Conservation (phyloP, 257 asterid genomes). For the Eucommia ulmoides region DNA sequence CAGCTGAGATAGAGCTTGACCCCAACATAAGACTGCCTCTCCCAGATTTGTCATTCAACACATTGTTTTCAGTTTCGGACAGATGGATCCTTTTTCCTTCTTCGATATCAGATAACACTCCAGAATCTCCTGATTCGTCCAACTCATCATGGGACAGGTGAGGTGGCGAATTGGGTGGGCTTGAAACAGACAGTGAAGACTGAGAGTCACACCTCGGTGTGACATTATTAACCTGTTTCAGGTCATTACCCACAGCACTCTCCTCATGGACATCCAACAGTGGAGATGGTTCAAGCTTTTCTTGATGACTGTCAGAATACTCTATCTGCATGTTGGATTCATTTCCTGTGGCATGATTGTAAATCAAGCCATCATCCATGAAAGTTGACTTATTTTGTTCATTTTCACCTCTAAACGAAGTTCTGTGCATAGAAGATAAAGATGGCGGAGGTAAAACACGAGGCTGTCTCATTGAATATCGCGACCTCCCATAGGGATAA, state of each 20-base stretch:
- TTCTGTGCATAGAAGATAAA: constrained; percentile 47
- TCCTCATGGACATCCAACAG: constrained; percentile 32
- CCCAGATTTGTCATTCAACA: constrained; percentile 33
- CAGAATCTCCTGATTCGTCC: constrained; percentile 78
- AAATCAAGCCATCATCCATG: constrained; percentile 27
- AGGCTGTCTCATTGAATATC: constrained; percentile 86
- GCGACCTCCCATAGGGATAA: constrained; percentile 65
- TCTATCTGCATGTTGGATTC: constrained; percentile 32
- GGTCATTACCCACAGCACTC: constrained; percentile 29
- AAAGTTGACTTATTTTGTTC: constrained; percentile 37
- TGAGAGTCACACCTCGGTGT: constrained; percentile 75
- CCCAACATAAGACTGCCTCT: constrained; percentile 18
- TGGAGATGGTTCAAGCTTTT: constrained; percentile 33
- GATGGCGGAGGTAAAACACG: constrained; percentile 92
- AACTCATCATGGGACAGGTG: constrained; percentile 91
- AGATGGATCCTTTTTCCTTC: constrained; percentile 30
- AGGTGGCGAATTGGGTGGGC: constrained; percentile 93
- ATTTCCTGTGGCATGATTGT: constrained; percentile 25
- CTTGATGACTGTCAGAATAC: constrained; percentile 42
- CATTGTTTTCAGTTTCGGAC: constrained; percentile 27
- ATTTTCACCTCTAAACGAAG: constrained; percentile 30
- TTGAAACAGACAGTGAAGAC: constrained; percentile 90
- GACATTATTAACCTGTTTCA: constrained; percentile 21
- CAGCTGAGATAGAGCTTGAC: constrained; percentile 40
- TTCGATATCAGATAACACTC: constrained; percentile 28